Evolutionary conservation across 192 early-diverging fungal genomes (phyloP).

Genomic region (Linnemannia hyalina): DNA sequence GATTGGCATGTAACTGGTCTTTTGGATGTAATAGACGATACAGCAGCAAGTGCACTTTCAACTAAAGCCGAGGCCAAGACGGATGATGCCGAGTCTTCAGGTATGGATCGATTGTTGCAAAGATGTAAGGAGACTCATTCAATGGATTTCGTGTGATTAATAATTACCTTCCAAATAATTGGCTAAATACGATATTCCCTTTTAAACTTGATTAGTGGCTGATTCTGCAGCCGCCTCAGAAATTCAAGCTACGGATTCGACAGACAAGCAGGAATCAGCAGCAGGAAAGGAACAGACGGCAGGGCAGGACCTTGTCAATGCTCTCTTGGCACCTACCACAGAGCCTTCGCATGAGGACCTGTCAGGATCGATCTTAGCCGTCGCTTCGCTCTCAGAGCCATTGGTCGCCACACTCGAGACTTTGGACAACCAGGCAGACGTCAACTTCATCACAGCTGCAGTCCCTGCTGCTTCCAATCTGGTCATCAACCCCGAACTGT

Average conservation of each 20-base stretch:
- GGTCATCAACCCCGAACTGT: background rate
- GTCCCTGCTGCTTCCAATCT: background rate
- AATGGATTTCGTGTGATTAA: too few relatives aligned
- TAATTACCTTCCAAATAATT: too few relatives aligned
- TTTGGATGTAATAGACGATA: background rate
- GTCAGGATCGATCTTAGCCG: slow-evolving; percentile 34
- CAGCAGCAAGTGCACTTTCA: background rate
- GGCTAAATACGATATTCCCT: too few relatives aligned
- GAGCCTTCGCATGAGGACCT: background rate
- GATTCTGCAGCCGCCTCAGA: background rate
- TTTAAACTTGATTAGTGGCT: too few relatives aligned
- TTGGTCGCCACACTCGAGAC: slow-evolving; percentile 24
- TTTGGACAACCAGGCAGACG: slow-evolving; percentile 3
- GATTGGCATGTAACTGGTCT: background rate
- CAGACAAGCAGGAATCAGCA: background rate
- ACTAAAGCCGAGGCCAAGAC: background rate
- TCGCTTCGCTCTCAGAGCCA: slow-evolving; percentile 42
- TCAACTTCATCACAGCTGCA: background rate
- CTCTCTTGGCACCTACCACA: background rate
- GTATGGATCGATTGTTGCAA: background rate
- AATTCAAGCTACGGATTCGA: background rate
- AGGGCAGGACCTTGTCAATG: slow-evolving; percentile 1
- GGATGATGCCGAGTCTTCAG: background rate
- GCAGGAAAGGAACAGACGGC: background rate
- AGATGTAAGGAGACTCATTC: too few relatives aligned